Percentiles rank a stretch among this genome's conserved stretches.
These are phyloP conservation scores for Vigna reflexopilosa DNA, from an alignment of 306 rosid genomes.

Conservation along the genomic window DNA sequence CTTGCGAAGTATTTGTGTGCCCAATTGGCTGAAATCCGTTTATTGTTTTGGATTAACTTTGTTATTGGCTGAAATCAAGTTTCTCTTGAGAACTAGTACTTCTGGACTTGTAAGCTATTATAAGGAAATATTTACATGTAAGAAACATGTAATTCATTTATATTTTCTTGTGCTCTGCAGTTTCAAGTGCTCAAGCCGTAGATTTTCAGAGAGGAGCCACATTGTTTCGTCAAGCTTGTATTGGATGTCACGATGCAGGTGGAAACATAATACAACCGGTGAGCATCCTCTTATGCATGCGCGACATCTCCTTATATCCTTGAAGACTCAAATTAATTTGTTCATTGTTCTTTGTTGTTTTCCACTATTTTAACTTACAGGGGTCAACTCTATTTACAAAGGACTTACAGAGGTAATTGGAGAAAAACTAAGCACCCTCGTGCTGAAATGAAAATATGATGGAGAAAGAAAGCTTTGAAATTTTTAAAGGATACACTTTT, in stretches of 20 bases:
- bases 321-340: background rate
- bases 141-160: conserved; percentile 8
- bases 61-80: background rate
- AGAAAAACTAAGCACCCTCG: conserved; percentile 17
- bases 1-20: background rate
- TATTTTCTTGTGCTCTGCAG: conserved; percentile 47
- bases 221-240: conserved; percentile 76
- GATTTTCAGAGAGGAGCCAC: conserved; percentile 78
- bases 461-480: conserved; percentile 8
- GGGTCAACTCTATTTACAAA: conserved; percentile 77
- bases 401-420: conserved; percentile 83
- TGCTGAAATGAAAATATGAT: conserved; percentile 5
- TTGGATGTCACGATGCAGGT: conserved; percentile 89
- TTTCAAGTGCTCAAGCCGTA: conserved; percentile 65
- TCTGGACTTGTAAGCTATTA: conserved; percentile 4
- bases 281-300: conserved; percentile 44
- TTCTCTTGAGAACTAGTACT: background rate
- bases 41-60: background rate
- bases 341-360: conserved; percentile 32
- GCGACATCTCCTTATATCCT: background rate
- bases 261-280: conserved; percentile 94
- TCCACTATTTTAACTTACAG: conserved; percentile 48
- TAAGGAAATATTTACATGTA: conserved; percentile 13
- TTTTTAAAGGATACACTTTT: conserved; percentile 16
- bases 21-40: conserved; percentile 16